Percentiles rank a stretch among this genome's conserved stretches.
Conservation (phyloP, 176 grass and related monocot species). For the Carex pumila region DNA sequence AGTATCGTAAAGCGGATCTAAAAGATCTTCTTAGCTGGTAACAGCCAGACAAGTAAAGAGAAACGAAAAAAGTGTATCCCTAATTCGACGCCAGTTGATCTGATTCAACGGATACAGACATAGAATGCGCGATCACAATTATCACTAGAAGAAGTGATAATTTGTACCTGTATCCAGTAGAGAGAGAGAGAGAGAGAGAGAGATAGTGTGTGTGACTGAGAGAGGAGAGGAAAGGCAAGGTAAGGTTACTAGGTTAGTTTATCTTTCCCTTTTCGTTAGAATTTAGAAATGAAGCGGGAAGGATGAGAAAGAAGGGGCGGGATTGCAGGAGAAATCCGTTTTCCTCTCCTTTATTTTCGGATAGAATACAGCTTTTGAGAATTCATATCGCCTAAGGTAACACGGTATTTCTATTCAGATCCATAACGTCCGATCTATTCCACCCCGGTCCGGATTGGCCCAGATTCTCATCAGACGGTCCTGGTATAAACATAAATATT, state of each 20-base stretch:
- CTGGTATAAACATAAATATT: too few species aligned
- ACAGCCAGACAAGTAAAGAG: not conserved
- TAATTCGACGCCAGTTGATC: not conserved
- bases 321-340: not conserved
- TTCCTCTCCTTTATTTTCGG: not conserved
- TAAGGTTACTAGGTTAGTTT: not conserved
- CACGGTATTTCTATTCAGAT: too few species aligned
- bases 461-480: too few species aligned
- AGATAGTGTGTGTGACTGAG: not conserved
- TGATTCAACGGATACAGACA: not conserved
- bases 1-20: not conserved
- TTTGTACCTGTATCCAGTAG: not conserved
- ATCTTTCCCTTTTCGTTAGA: not conserved
- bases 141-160: not conserved
- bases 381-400: too few species aligned
- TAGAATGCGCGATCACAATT: not conserved
- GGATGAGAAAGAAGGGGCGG: not conserved
- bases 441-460: too few species aligned
- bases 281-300: slow-evolving; percentile 10
- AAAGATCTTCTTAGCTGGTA: not conserved
- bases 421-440: too few species aligned
- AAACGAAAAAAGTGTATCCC: not conserved
- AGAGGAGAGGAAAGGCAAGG: not conserved
- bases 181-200: not conserved
- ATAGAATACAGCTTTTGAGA: not conserved